Evolutionary conservation across 768 basidiomycete genomes (phyloP), one percentile per base, ranked within the genome.

Genomic region (Pleurotus giganteus): DNA sequence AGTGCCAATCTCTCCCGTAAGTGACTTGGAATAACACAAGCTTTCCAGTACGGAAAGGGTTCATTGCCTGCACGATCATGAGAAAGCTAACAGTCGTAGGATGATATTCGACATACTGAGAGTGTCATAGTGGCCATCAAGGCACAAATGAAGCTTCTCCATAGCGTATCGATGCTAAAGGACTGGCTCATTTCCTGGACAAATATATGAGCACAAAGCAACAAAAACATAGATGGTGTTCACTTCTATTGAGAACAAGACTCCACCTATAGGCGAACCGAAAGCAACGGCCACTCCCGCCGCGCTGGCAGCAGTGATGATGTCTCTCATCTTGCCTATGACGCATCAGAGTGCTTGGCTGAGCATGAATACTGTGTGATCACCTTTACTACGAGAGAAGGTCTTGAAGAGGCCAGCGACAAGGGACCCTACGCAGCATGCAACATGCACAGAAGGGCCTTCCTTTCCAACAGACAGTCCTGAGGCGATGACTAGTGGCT

Each of bases 281-380:
- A 99, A 99, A 19, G 97, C 97, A 23, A 98, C 97, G 1, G 96
- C 97, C 0, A 99, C 97, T 5, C 97, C 97, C 3, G 97, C 96
- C 6, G 97, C 97, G 66, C 94, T 97, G 0, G 94, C 90, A 5
- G 97, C 96, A 1, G 93, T 94, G 24, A 98, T 74, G 39, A 98
- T 87, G 66, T 99, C 96, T 50, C 94, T 80, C 81, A 83, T 88
- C 70, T 89, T 90, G 54, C 83, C 85, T 88, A 57, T 28, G 17
- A 15, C 37, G 57, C 17, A 19, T 43, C 11, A 23, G n/a, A n/a
- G n/a, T n/a, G n/a, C 7, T 41, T 12, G 12, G 12, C 19, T 17
- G 19, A 43, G 17, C n/a, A 32, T 15, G 9, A 31, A 46, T 34
- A 13, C 44, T 7, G 32, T 26, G 47, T 17, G 47, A 32, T 58